phyloP scores from a whole-genome alignment of 2,329 filamentous ascomycete genomes.

The Pseudocercospora musae region DNA sequence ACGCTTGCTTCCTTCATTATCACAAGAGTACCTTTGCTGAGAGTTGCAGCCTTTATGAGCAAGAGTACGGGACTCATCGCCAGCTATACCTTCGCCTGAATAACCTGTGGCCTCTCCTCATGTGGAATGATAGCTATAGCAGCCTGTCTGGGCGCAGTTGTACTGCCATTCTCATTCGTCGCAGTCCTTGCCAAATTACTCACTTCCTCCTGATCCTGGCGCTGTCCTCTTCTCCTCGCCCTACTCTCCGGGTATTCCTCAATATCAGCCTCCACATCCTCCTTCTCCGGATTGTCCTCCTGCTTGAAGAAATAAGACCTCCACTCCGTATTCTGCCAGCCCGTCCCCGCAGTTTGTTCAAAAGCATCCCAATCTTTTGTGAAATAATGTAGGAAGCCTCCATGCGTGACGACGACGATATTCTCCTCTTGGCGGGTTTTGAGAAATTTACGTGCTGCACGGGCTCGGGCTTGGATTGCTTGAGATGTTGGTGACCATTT shows the following conservation, averaged over 20 bases:
- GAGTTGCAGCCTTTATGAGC: background rate
- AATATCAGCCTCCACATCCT: background rate
- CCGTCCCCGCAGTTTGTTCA: constrained; percentile 56
- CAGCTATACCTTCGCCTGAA: constrained; percentile 16
- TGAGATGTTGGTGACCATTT: constrained; percentile 45
- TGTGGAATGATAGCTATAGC: background rate
- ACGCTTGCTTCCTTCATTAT: background rate
- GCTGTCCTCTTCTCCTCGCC: background rate
- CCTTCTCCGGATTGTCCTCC: background rate
- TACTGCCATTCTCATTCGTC: background rate
- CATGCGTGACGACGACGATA: constrained; percentile 76
- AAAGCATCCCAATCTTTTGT: constrained; percentile 74
- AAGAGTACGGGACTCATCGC: background rate
- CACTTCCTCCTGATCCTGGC: constrained; percentile 10
- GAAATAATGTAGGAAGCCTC: constrained; percentile 75
- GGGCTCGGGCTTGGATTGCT: constrained; percentile 60
- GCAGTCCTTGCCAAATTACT: constrained; percentile 9
- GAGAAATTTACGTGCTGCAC: constrained; percentile 59
- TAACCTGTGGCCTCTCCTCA: background rate
- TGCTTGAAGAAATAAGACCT: background rate
- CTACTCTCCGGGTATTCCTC: background rate
- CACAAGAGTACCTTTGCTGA: background rate
- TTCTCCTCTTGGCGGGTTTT: constrained; percentile 56
- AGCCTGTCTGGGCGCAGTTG: background rate
- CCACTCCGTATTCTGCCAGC: constrained; percentile 71